Percentiles rank a stretch among this genome's conserved stretches.
Evolutionary conservation across 768 basidiomycete species (phyloP).

Genomic region (Tephrocybe sp.): DNA sequence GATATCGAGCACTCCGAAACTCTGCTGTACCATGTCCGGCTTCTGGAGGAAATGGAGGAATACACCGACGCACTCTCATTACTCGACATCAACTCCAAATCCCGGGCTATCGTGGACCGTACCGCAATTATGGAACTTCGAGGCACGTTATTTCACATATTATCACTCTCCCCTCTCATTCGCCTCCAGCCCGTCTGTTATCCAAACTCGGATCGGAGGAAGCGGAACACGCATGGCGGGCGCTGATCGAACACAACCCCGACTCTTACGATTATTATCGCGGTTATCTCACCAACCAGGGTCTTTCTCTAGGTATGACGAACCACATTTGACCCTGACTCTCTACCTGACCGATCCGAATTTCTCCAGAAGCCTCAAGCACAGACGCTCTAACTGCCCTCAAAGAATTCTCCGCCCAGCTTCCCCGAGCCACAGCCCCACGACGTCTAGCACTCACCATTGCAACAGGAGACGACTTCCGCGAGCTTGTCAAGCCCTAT

Average conservation of each 20-base stretch:
- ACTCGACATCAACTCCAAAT: constrained; percentile 65
- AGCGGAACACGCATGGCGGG: constrained; percentile 80
- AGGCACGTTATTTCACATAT: constrained; percentile 41
- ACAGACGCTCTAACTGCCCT: constrained; percentile 57
- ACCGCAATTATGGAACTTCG: constrained; percentile 65
- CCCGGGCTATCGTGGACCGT: constrained; percentile 68
- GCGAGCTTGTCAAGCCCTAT: constrained; percentile 62
- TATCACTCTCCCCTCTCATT: constrained; percentile 6
- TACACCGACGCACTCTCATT: constrained; percentile 57
- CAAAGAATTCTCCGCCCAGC: constrained; percentile 54
- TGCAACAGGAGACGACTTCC: constrained; percentile 69
- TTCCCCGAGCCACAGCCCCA: constrained; percentile 72
- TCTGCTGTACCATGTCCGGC: constrained; percentile 69
- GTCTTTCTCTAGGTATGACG: constrained; percentile 63
- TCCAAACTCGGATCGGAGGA: constrained; percentile 63
- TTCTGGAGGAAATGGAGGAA: constrained; percentile 75
- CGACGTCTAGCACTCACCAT: constrained; percentile 72
- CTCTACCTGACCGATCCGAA: constrained; percentile 26
- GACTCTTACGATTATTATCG: constrained; percentile 82
- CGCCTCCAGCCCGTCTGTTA: constrained; percentile 69
- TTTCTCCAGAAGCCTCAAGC: constrained; percentile 48
- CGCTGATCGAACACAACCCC: constrained; percentile 81
- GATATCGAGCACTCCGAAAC: constrained; percentile 87
- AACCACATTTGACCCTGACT: not conserved
- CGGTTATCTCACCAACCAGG: constrained; percentile 67